These are phyloP conservation scores for Aspergillus quadrilineatus DNA, from an alignment of 2,329 filamentous ascomycete species.

Conservation along the genomic window DNA sequence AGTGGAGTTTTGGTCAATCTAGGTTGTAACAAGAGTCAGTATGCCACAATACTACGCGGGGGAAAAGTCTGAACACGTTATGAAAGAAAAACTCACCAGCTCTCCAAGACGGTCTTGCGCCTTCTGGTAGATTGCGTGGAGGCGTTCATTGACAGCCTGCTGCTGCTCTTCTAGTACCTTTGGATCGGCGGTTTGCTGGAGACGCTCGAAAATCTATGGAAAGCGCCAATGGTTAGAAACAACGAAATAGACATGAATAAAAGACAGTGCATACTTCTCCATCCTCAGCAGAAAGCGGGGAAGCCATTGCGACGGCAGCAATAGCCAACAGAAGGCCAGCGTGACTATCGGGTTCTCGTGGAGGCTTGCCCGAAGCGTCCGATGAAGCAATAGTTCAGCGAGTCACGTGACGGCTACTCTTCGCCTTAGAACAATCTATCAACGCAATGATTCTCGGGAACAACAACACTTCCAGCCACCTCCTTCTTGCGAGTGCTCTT, in stretches of 20 bases:
- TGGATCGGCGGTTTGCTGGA: constrained; percentile 56
- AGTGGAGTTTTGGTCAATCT: constrained; percentile 80
- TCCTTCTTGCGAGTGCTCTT: neutral
- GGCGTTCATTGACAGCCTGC: constrained; percentile 59
- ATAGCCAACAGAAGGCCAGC: constrained; percentile 26
- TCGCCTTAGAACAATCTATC: constrained; percentile 9
- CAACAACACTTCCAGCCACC: neutral
- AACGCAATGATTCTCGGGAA: neutral
- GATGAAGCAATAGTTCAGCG: constrained; percentile 18
- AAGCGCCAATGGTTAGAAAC: constrained; percentile 9
- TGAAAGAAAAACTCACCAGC: constrained; percentile 52
- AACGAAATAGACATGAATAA: constrained; percentile 10
- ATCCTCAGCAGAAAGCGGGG: constrained; percentile 43
- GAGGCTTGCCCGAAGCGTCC: constrained; percentile 19
- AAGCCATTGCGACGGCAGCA: constrained; percentile 45
- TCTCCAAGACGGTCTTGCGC: constrained; percentile 64
- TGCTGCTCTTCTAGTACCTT: constrained; percentile 60
- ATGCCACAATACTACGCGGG: neutral
- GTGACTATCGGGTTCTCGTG: constrained; percentile 16
- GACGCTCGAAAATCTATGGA: constrained; percentile 36
- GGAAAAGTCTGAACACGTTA: neutral
- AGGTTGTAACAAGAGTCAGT: constrained; percentile 21
- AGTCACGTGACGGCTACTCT: constrained; percentile 23
- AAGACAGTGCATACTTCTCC: constrained; percentile 34
- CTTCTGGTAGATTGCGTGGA: constrained; percentile 59